Base-by-base conservation (phyloP, 371 early-diverging fungal genomes). In the Mycotypha africana region DNA sequence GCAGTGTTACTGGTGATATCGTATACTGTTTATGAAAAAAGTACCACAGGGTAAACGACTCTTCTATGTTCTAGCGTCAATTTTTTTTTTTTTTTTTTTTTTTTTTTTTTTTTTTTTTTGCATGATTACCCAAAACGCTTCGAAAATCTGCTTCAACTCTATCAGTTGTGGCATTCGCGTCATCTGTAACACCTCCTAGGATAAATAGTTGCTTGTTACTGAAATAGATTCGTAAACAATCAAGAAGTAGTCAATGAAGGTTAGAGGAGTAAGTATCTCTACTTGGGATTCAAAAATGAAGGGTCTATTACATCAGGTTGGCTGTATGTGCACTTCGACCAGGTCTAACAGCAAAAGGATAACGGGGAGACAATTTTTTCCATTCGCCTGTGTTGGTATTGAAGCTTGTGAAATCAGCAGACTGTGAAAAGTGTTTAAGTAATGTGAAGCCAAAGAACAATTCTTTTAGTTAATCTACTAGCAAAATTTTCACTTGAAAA, bases 191-290 rank as follows among this genome's bases (percentile, higher is more conserved):
- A 15, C 73, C 73, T 33, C 73, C 73, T 33, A 73, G 40, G 22
- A 66, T 64, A 45, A 73, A 69, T 9, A 73, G 23, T 37, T 63
- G 65, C 19, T 57, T 51, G 21, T 58, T 57, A 10, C 65, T 67
- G 28, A 16, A 38, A 15, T n/a, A n/a, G n/a, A n/a, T n/a, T n/a
- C n/a, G n/a, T n/a, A n/a, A n/a, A n/a, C n/a, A n/a, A n/a, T 30
- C 24, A 36, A 34, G 7, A 42, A 42, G 31, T 4, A n/a, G n/a
- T n/a, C n/a, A n/a, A n/a, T n/a, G n/a, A n/a, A n/a, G n/a, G n/a
- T n/a, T n/a, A n/a, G n/a, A n/a, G n/a, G n/a, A n/a, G n/a, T n/a
- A n/a, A n/a, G n/a, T n/a, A n/a, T 30, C 17, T 38, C 12, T 38
- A 23, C 24, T 55, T n/a, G n/a, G n/a, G n/a, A n/a, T n/a, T n/a